phyloP scores from a whole-genome alignment of 495 filamentous ascomycete species.

The Neurospora sp. region DNA sequence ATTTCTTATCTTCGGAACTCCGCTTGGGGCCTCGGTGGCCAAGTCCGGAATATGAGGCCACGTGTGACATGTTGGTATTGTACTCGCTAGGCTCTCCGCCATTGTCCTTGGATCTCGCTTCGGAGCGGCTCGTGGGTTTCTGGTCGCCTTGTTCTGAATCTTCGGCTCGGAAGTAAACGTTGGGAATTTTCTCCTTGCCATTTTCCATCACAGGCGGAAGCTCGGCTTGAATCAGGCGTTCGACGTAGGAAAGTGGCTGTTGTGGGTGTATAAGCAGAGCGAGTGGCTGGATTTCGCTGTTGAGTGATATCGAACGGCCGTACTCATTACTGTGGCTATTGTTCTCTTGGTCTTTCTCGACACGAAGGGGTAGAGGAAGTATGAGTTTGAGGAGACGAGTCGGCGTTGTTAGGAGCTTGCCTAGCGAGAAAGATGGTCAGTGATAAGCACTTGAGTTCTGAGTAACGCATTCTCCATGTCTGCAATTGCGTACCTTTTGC shows the following conservation, averaged over 20 bases:
- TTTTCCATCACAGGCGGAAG: constrained; percentile 58
- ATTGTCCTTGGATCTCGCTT: constrained; percentile 14
- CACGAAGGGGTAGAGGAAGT: constrained; percentile 58
- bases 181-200: constrained; percentile 56
- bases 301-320: constrained; percentile 28
- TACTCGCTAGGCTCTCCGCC: neutral
- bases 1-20: constrained; percentile 36
- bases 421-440: constrained; percentile 28
- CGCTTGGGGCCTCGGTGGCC: constrained; percentile 40
- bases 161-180: constrained; percentile 70
- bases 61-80: constrained; percentile 17
- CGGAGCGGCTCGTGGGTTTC: constrained; percentile 21
- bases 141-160: constrained; percentile 54
- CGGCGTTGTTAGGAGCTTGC: constrained; percentile 83
- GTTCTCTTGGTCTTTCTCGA: constrained; percentile 44
- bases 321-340: constrained; percentile 28
- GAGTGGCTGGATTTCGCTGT: constrained; percentile 65
- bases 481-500: constrained; percentile 44
- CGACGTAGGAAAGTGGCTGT: constrained; percentile 86
- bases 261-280: constrained; percentile 86
- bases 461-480: neutral
- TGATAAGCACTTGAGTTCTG: neutral
- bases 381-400: constrained; percentile 84
- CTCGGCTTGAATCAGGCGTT: constrained; percentile 84
- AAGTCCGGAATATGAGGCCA: constrained; percentile 51